A percentile compares a stretch with the other conserved stretches of the same genome.
Evolutionary conservation across 2,329 filamentous ascomycete species (phyloP).

Genomic region (Metarhizium humberi): DNA sequence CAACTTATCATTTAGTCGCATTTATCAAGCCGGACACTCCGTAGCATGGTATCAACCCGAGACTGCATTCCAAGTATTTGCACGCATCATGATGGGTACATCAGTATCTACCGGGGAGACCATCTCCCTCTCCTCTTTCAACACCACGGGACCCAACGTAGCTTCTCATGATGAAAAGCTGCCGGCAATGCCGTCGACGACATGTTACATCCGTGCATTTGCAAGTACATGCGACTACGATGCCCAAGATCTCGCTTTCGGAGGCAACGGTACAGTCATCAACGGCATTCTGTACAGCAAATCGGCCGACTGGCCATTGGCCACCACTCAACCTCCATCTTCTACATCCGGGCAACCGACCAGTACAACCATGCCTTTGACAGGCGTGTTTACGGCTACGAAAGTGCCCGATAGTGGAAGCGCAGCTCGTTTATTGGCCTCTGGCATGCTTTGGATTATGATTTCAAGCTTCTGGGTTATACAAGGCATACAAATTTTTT

Average conservation of each 20-base stretch:
- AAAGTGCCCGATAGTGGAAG: conserved; percentile 15
- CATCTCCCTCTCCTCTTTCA: conserved; percentile 42
- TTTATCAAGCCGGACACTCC: conserved; percentile 58
- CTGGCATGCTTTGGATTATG: not conserved
- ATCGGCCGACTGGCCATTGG: conserved; percentile 31
- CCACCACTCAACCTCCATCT: conserved; percentile 15
- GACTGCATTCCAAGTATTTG: conserved; percentile 50
- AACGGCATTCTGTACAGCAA: conserved; percentile 47
- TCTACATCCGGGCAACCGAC: conserved; percentile 12
- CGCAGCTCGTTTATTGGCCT: not conserved
- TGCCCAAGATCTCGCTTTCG: conserved; percentile 38
- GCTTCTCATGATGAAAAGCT: conserved; percentile 39
- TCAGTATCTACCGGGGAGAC: conserved; percentile 46
- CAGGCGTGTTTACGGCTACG: conserved; percentile 27
- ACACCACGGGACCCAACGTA: conserved; percentile 48
- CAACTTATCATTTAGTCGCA: conserved; percentile 59
- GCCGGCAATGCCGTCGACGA: conserved; percentile 36
- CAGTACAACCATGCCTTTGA: conserved; percentile 14
- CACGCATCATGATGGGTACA: conserved; percentile 46
- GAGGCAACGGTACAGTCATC: conserved; percentile 44
- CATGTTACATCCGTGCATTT: conserved; percentile 51
- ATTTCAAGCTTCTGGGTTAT: not conserved
- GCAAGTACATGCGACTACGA: conserved; percentile 39
- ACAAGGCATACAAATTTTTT: not conserved
- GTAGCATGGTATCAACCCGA: conserved; percentile 53